These are phyloP conservation scores for Lupinus albus DNA, from an alignment of 306 rosid species.

Conservation along the genomic window DNA sequence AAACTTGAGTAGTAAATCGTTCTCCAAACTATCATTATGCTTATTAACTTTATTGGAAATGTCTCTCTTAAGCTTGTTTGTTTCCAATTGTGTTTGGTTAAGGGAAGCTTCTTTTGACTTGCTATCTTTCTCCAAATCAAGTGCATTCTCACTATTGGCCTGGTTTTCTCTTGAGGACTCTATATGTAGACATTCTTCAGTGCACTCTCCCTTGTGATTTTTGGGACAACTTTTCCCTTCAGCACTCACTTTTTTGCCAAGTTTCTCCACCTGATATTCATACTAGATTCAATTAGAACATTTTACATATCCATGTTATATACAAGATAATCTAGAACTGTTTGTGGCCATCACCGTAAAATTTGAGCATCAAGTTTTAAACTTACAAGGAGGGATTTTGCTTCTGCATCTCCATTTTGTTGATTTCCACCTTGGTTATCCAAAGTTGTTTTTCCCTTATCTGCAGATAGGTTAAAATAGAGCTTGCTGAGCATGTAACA, in stretches of 20 bases:
- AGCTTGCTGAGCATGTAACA: slow-evolving; percentile 24
- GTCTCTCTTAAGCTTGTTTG: slow-evolving; percentile 40
- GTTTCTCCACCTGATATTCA: slow-evolving; percentile 47
- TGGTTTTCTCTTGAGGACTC: slow-evolving; percentile 36
- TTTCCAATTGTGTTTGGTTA: slow-evolving; percentile 19
- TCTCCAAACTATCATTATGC: slow-evolving; percentile 56
- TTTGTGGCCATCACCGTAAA: slow-evolving; percentile 5
- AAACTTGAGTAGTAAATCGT: slow-evolving; percentile 68
- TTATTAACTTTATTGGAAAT: slow-evolving; percentile 45
- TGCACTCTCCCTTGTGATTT: slow-evolving; percentile 29
- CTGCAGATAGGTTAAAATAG: slow-evolving; percentile 38
- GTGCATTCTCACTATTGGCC: slow-evolving; percentile 18
- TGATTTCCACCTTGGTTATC: slow-evolving; percentile 37
- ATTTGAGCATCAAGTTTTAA: slow-evolving; percentile 21
- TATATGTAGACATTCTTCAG: slow-evolving; percentile 38
- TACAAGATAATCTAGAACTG: slow-evolving; percentile 14
- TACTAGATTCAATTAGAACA: slow-evolving; percentile 13
- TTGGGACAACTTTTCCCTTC: slow-evolving; percentile 37
- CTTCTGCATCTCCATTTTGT: slow-evolving; percentile 42
- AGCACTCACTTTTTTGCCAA: slow-evolving; percentile 34
- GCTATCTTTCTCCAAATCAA: slow-evolving; percentile 37
- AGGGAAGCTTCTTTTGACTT: slow-evolving; percentile 37
- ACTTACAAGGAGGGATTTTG: slow-evolving; percentile 56
- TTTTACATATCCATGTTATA: slow-evolving; percentile 11
- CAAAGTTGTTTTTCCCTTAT: slow-evolving; percentile 38